A percentile compares a stretch with the other conserved stretches of the same genome.
Evolutionary conservation across 345 rosid species (phyloP).

Genomic region (Chamaenerion angustifolium): DNA sequence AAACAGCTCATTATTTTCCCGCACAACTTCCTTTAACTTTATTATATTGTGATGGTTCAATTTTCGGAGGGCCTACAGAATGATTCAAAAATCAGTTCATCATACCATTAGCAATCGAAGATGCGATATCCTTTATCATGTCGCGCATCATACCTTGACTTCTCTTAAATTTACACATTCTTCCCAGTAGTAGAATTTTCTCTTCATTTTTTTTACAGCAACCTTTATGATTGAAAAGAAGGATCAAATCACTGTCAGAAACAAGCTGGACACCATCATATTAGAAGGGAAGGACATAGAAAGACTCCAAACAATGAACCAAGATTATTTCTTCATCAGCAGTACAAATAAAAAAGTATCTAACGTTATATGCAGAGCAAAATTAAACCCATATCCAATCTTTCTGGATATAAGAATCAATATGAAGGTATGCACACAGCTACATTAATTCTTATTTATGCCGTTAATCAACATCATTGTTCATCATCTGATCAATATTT

Average conservation of each 20-base stretch:
- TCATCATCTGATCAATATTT: too few species aligned
- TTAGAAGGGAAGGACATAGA: neutral
- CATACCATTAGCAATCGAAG: too few species aligned
- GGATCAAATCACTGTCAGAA: neutral
- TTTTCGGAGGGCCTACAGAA: slow-evolving; percentile 73
- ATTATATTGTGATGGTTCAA: slow-evolving; percentile 74
- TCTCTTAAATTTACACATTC: slow-evolving; percentile 82
- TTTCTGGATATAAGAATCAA: too few species aligned
- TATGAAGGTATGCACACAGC: too few species aligned
- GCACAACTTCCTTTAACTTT: slow-evolving; percentile 84
- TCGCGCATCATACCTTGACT: slow-evolving; percentile 46
- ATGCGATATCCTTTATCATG: too few species aligned
- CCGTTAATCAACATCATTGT: too few species aligned
- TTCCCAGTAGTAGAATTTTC: slow-evolving; percentile 85
- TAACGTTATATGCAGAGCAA: too few species aligned
- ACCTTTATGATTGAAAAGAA: slow-evolving; percentile 30
- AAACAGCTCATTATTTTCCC: slow-evolving; percentile 75
- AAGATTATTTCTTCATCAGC: neutral
- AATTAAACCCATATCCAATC: too few species aligned
- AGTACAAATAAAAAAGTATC: too few species aligned
- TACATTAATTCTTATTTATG: too few species aligned
- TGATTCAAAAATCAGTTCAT: neutral
- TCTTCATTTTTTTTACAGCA: slow-evolving; percentile 96
- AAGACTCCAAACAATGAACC: neutral
- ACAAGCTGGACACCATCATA: neutral